Evolutionary conservation across 495 filamentous ascomycete species (phyloP).

Genomic region (Rostrohypoxylon terebratum): DNA sequence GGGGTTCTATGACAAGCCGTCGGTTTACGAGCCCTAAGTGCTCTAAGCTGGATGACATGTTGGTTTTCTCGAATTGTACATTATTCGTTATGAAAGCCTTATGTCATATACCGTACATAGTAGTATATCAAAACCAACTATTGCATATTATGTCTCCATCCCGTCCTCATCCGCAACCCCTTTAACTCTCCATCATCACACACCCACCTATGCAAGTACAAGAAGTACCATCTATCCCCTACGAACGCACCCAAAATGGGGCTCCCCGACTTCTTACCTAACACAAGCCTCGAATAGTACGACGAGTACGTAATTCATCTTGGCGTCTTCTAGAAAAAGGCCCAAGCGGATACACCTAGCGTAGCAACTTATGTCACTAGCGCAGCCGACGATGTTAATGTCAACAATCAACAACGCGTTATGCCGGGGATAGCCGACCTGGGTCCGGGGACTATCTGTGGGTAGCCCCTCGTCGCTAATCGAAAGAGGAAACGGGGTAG

Average conservation of each 20-base stretch:
- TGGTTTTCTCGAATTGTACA: background rate
- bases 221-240: background rate
- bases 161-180: background rate
- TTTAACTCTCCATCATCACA: background rate
- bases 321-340: conserved; percentile 4
- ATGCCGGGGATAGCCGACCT: background rate
- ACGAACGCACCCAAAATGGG: background rate
- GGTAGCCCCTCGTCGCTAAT: background rate
- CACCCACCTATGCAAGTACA: background rate
- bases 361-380: background rate
- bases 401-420: conserved; percentile 9
- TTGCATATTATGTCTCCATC: background rate
- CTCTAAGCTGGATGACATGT: too few species aligned
- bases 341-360: background rate
- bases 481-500: conserved; percentile 2
- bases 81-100: background rate
- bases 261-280: background rate
- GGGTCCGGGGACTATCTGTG: conserved; percentile 7
- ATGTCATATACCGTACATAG: background rate
- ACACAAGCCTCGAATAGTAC: background rate
- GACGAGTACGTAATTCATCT: conserved; percentile 5
- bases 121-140: background rate
- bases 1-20: conserved; percentile 50
- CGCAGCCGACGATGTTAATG: background rate
- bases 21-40: conserved; percentile 20